Conservation (phyloP, 2,329 filamentous ascomycete species). For the Tolypocladium album region DNA sequence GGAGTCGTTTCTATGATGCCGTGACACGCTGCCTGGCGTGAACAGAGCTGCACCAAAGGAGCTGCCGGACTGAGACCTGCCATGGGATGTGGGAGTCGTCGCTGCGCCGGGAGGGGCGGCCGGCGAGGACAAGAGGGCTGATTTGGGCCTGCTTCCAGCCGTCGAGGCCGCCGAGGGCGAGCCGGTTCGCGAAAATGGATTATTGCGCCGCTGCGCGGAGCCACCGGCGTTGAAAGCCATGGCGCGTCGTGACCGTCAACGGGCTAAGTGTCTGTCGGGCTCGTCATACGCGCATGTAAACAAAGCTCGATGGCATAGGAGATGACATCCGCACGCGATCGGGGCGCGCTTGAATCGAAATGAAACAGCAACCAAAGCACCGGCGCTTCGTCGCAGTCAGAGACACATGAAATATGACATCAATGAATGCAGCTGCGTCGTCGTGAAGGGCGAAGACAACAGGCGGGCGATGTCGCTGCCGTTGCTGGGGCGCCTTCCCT, state of each 20-base stretch:
- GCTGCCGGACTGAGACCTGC: conserved; percentile 58
- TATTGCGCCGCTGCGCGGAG: conserved; percentile 61
- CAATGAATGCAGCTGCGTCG: conserved; percentile 5
- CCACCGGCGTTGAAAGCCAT: conserved; percentile 25
- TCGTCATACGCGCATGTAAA: conserved; percentile 11
- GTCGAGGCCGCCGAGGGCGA: conserved; percentile 54
- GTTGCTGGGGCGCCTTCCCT: conserved; percentile 16
- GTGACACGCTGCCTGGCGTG: conserved; percentile 23
- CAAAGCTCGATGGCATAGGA: conserved; percentile 4
- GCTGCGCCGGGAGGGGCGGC: conserved; percentile 28
- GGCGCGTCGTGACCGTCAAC: conserved; percentile 11
- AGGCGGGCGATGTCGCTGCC: neutral
- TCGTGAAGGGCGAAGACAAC: conserved; percentile 1
- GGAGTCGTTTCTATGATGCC: conserved; percentile 47
- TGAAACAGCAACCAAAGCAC: conserved; percentile 12
- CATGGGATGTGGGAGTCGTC: conserved; percentile 41
- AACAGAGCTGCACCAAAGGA: conserved; percentile 31
- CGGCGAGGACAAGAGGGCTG: conserved; percentile 58
- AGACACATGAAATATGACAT: conserved; percentile 14
- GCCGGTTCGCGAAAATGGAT: conserved; percentile 63
- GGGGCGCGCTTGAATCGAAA: neutral
- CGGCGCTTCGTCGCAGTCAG: conserved; percentile 11
- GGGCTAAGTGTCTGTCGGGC: neutral
- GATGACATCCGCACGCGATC: neutral
- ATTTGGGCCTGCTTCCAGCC: conserved; percentile 55